A percentile compares a stretch with the other conserved stretches of the same genome.
These are phyloP conservation scores for Tilletia walkeri DNA, from an alignment of 1,284 basidiomycete genomes.

Conservation along the genomic window DNA sequence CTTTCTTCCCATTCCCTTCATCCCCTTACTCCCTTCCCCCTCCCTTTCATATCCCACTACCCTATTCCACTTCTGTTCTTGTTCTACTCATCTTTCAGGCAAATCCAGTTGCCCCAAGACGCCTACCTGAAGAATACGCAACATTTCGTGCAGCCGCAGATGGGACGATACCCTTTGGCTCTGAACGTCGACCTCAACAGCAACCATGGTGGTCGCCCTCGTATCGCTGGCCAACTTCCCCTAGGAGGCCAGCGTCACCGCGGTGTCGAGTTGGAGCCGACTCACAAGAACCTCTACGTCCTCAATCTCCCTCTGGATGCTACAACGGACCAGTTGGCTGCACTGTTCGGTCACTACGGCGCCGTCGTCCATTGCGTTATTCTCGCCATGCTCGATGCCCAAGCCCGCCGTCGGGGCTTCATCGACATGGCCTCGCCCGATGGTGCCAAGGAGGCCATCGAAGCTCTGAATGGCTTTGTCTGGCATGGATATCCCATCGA, in stretches of 20 bases:
- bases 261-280: slow-evolving; percentile 10
- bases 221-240: not conserved
- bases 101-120: not conserved
- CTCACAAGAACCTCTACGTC: slow-evolving; percentile 50
- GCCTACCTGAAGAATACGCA: slow-evolving; percentile 3
- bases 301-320: slow-evolving; percentile 53
- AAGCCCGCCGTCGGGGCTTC: slow-evolving; percentile 52
- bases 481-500: slow-evolving; percentile 54
- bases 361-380: slow-evolving; percentile 52
- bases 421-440: slow-evolving; percentile 48
- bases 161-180: not conserved
- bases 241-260: slow-evolving; percentile 16
- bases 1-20: not conserved
- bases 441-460: slow-evolving; percentile 45
- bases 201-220: not conserved
- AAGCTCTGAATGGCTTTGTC: slow-evolving; percentile 38
- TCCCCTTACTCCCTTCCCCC: not conserved
- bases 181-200: slow-evolving; percentile 20
- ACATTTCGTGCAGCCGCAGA: not conserved
- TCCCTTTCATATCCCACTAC: too few species aligned
- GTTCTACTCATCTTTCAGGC: not conserved
- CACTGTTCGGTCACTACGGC: slow-evolving; percentile 42
- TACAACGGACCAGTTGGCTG: slow-evolving; percentile 42
- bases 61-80: not conserved
- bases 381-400: slow-evolving; percentile 51